Evolutionary conservation across 176 grass and related monocot species (phyloP).

Genomic region (Juncus effusus): DNA sequence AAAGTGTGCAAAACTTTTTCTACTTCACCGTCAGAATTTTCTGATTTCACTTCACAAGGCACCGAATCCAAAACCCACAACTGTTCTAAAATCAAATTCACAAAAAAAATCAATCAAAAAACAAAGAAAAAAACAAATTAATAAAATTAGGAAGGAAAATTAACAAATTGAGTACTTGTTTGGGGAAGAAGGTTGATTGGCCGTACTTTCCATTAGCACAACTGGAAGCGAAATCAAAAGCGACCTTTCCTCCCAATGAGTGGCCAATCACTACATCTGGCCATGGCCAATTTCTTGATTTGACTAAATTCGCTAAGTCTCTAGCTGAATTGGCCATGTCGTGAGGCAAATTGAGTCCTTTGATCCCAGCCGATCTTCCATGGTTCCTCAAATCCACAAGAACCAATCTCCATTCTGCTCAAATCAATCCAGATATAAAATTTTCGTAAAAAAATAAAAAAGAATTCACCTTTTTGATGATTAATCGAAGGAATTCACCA

Average conservation of each 20-base stretch:
- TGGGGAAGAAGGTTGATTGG: conserved; percentile 56
- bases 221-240: conserved; percentile 57
- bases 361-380: conserved; percentile 58
- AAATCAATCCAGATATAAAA: background rate
- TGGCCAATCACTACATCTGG: conserved; percentile 88
- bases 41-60: conserved; percentile 59
- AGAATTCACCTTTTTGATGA: background rate
- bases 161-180: conserved; percentile 50
- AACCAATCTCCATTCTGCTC: conserved; percentile 81
- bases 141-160: background rate
- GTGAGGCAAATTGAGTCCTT: conserved; percentile 50
- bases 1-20: conserved; percentile 76
- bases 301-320: conserved; percentile 79
- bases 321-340: conserved; percentile 50
- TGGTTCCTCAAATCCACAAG: conserved; percentile 93
- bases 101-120: background rate
- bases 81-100: conserved; percentile 63
- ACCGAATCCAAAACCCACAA: conserved; percentile 97
- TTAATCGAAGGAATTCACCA: background rate
- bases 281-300: conserved; percentile 64
- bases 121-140: background rate
- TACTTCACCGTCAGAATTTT: conserved; percentile 66
- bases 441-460: background rate
- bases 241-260: conserved; percentile 94
- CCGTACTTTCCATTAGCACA: conserved; percentile 62